Evolutionary conservation across 306 rosid species (phyloP).

Genomic region (Vicia faba): DNA sequence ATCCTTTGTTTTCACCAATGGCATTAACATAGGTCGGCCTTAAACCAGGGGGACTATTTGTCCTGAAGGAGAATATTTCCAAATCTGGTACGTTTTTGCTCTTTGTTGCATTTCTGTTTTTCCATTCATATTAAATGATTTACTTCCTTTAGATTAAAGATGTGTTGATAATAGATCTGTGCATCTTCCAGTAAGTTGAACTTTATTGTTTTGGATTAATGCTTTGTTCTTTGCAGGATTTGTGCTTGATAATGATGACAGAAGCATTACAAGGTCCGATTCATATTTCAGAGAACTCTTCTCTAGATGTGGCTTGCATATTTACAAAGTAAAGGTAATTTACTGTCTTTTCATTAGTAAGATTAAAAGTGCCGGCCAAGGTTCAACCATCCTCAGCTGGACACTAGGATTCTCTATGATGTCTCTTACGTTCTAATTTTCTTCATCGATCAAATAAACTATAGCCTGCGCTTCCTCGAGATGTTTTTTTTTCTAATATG

Average conservation of each 20-base stretch:
- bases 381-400: background rate
- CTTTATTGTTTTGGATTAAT: slow-evolving; percentile 24
- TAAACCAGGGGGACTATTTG: slow-evolving; percentile 81
- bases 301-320: slow-evolving; percentile 73
- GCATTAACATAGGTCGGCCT: slow-evolving; percentile 70
- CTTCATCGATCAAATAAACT: background rate
- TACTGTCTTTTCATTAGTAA: background rate
- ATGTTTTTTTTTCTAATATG: too few relatives aligned
- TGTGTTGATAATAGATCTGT: background rate
- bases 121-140: slow-evolving; percentile 24
- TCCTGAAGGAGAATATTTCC: slow-evolving; percentile 90
- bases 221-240: slow-evolving; percentile 58
- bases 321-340: slow-evolving; percentile 68
- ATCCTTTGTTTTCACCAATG: slow-evolving; percentile 23
- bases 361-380: background rate
- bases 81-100: slow-evolving; percentile 60
- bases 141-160: slow-evolving; percentile 12
- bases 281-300: slow-evolving; percentile 76
- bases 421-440: background rate
- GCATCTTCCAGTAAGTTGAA: slow-evolving; percentile 20
- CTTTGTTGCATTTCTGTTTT: slow-evolving; percentile 25
- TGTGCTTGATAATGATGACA: slow-evolving; percentile 81
- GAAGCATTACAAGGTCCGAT: slow-evolving; percentile 88
- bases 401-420: background rate
- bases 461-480: background rate